Base-by-base conservation (phyloP, 768 basidiomycete species). In the Rhodotorula taiwanensis region DNA sequence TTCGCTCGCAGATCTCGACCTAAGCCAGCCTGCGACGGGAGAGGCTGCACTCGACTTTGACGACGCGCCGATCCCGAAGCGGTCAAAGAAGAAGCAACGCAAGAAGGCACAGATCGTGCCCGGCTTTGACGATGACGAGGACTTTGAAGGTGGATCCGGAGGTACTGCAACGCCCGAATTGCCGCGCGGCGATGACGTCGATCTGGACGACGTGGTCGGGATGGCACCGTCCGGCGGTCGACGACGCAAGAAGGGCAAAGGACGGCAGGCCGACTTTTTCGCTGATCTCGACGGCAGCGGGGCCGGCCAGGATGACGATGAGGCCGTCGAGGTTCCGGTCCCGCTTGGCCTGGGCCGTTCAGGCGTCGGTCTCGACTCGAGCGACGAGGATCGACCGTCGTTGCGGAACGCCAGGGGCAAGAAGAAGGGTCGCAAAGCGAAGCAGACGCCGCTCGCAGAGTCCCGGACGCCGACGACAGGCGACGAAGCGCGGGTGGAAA, bases 401-500 rank as follows among this genome's bases (percentile, higher is more conserved):
- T 28, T 28, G 9, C 31, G 42, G 5, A 39, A 34, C 16, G 27
- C 23, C 14, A 50, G 36, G 27, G 55, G 62, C 5, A 55, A 55
- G 51, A 89, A 85, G 78, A 89, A 86, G 74, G 80, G 77, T 9
- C 77, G 79, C 64, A 74, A 72, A 48, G 77, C 72, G n/a, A n/a
- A n/a, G n/a, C n/a, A n/a, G n/a, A n/a, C n/a, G n/a, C n/a, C n/a
- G n/a, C n/a, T n/a, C n/a, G n/a, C n/a, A n/a, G n/a, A n/a, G n/a
- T n/a, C n/a, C n/a, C n/a, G n/a, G n/a, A n/a, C n/a, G n/a, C n/a
- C n/a, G n/a, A n/a, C n/a, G n/a, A n/a, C n/a, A n/a, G n/a, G n/a
- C n/a, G n/a, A n/a, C n/a, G n/a, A n/a, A n/a, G n/a, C n/a, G n/a
- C n/a, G n/a, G n/a, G n/a, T n/a, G n/a, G n/a, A n/a, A n/a, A n/a